Evolutionary conservation across 2,329 filamentous ascomycete species (phyloP), one percentile per base, ranked within the genome.

Genomic region (Alternaria triticimaculans): DNA sequence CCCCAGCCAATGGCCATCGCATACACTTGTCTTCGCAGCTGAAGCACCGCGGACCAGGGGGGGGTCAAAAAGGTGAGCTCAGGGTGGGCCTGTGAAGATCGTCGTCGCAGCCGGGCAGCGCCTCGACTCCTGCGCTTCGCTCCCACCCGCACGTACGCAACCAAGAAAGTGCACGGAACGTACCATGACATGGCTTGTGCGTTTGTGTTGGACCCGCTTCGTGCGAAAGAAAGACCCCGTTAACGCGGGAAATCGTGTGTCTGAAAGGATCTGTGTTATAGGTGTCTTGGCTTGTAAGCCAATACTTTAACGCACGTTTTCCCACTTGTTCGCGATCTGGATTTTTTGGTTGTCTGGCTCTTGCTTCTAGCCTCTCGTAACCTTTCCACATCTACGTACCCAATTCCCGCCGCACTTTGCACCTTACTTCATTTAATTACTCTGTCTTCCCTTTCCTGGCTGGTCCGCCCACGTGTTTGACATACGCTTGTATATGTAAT

Each of bases 301-400:
- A 75, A 76, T 77, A 76, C 74, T 72, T 76, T 71, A 69, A 66
- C 59, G 69, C 75, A 75, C 75, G 67, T 75, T 76, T 70, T 71
- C 69, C 71, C 68, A 63, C 68, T 60, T 58, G 49, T 67, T 66
- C 63, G 50, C 65, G 65, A 69, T 57, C 54, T 45, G 48, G 25
- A 25, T 26, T 60, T 60, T 50, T 60, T 28, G 54, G 65, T 65
- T 63, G 63, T 66, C 58, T 63, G 63, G 58, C 59, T 60, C 60
- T 60, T 54, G 49, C 58, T 41, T 66, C 28, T 23, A 30, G 43
- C 55, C 18, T 51, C 56, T n/a, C 46, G 37, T 23, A 28, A 55
- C 28, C 37, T 51, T 33, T 48, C 41, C 51, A 51, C 46, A 45
- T 28, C 59, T 28, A 48, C 48, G 18, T 43, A 30, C 14, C 23